Base-by-base conservation (phyloP, 768 basidiomycete genomes). In the Paxillus involutus region DNA sequence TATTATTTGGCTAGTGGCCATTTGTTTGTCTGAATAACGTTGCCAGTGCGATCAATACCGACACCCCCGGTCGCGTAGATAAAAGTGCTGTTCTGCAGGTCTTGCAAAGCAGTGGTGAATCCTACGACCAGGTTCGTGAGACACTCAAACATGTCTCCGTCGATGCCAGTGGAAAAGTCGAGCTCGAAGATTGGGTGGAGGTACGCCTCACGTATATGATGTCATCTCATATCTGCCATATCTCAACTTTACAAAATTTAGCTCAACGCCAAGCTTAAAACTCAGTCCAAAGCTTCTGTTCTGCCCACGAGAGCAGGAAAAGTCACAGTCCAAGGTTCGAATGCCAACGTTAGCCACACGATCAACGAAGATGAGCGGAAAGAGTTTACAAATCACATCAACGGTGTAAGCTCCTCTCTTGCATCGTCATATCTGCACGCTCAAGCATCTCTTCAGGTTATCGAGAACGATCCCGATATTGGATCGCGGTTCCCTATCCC, bases 351-450 rank as follows among this genome's bases (percentile, higher is more conserved):
- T 58, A 92, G 89, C 72, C 96, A 98, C 75, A 96, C 96, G 33
- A 88, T 98, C 73, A 97, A 97, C 75, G 93, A 98, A 71, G 96
- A 98, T 69, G 96, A 98, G 69, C 80, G 93, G 49, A 77, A 82
- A 19, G 94, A 96, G 67, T 98, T 98, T 74, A 98, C 96, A n/a
- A 89, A 92, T 66, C 96, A 99, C 73, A 98, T 99, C 77, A 99
- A 99, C 69, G 75, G 81, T 55, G 96, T 97, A 64, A 59, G 89
- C 19, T 46, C 30, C 19, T 52, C 17, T 47, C 44, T 40, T 30
- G 13, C 13, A 14, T 26, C 3, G n/a, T 19, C 11, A 51, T 5
- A 11, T 56, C 17, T 53, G 24, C n/a, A n/a, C 49, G 24, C 53
- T 52, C 49, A 54, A 64, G n/a, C 33, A 12, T 32, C 45, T 8